Evolutionary conservation across 2,329 filamentous ascomycete species (phyloP), one percentile per base, ranked within the genome.

Genomic region (Cordyceps cicadae): DNA sequence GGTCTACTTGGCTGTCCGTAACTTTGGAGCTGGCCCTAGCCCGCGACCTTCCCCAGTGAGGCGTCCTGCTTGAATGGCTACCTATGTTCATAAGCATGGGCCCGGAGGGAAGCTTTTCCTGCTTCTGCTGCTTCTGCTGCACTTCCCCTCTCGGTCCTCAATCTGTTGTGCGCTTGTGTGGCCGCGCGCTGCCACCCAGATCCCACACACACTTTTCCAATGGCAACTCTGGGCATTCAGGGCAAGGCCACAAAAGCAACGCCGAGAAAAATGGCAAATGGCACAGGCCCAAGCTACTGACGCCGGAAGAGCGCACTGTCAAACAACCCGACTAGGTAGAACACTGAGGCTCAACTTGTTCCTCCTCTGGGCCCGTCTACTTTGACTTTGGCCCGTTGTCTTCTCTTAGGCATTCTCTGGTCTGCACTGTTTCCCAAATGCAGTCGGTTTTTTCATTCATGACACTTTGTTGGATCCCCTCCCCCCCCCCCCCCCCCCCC

Each of bases 241-340:
- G 60, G 48, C 54, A 62, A 45, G 54, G 48, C 54, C 24, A 34
- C 41, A 62, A 61, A 62, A 62, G 60, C 60, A 62, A 62, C 48
- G 29, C 54, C 39, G 54, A 54, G 53, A 58, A 52, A 62, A 58
- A 56, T 52, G 24, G 41, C 26, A 45, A 58, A 52, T 52, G 24
- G 32, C 37, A 45, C 45, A 49, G 24, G 17, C 39, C 46, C 54
- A 54, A 54, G 46, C 32, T 58, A 37, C 49, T 8, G 29, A 29
- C 7, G 29, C 29, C 50, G 32, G 48, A 49, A 46, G 39, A 58
- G 39, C 48, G 41, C 54, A 53, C 49, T 48, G 29, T 45, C 48
- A 48, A 57, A 11, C 45, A n/a, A 41, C 54, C 46, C 29, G 6
- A 29, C 29, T 34, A 17, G 37, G 3, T 43, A 21, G 37, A 49